Base-by-base conservation (phyloP, 768 basidiomycete genomes). In the Leccinum rimulosum region DNA sequence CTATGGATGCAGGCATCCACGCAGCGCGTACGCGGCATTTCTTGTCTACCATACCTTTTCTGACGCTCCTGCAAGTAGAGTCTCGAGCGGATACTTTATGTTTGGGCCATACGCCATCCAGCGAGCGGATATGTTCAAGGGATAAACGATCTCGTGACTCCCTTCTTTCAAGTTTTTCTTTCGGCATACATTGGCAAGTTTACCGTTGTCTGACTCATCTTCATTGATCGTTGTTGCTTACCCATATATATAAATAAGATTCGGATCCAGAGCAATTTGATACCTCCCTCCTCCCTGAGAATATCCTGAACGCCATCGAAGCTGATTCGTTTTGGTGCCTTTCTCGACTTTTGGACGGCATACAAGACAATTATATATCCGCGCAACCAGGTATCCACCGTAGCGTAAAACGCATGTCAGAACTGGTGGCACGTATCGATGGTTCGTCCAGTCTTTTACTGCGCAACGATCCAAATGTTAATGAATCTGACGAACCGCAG, bases 301-400 rank as follows among this genome's bases (percentile, higher is more conserved):
- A 81, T 54, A 84, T 88, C 12, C 77, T 97, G 11, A 84, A 86
- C 55, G 96, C 96, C 5, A 79, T 98, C 55, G 97, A 98, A 73
- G 97, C 97, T 1, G 97, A 99, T 73, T 88, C 93, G 15, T 99
- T 98, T 71, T 98, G 96, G 97, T 98, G 97, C 74, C 82, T 99
- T 6, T 94, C 92, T 8, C 89, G 96, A 52, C 80, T 98, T 30
- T 80, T 98, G 28, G 95, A 98, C 68, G 97, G 96, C 17, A 98
- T 98, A 60, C 96, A 98, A 73, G 95, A 98, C 73, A 98, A 99
- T 68, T 99, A 99, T 66, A 98, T 96, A 61, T 89, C 86, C 50
- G 92, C 89, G 3, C 97, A 99, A 72, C 97, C 97, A 12, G 97
- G 97, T 3, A 98, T 99, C 60, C 93, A 95, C 66, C 79, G 95